phyloP scores from a whole-genome alignment of 148 eudicot species.

The Rhododendron vialii region DNA sequence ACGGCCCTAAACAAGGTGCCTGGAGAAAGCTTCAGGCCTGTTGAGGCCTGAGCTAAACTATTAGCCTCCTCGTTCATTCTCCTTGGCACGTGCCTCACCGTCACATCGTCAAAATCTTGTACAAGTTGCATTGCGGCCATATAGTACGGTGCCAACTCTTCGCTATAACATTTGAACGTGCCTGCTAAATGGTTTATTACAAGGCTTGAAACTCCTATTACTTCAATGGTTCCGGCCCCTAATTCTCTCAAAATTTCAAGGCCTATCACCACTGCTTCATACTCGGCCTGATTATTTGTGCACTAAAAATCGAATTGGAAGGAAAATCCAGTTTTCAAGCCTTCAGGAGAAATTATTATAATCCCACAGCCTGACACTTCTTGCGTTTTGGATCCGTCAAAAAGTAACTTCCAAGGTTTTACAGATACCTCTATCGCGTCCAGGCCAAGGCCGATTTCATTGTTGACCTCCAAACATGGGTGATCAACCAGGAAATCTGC shows the following conservation, averaged over 20 bases:
- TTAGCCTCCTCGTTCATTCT: neutral
- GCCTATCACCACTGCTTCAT: neutral
- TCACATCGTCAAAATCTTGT: neutral
- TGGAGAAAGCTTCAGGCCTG: neutral
- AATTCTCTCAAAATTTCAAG: neutral
- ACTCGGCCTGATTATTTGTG: neutral
- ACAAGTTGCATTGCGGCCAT: neutral
- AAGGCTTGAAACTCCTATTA: neutral
- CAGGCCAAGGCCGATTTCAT: neutral
- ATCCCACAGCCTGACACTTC: neutral
- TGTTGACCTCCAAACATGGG: neutral
- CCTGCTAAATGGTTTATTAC: neutral
- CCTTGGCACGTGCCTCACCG: neutral
- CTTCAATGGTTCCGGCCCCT: accelerated
- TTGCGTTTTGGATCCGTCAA: neutral
- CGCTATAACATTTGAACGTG: neutral
- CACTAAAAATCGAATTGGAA: neutral
- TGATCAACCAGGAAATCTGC: neutral
- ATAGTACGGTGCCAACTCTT: neutral
- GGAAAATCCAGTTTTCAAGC: neutral
- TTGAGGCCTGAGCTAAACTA: neutral
- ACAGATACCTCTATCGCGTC: accelerated
- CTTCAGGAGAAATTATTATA: neutral
- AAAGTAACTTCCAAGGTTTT: neutral
- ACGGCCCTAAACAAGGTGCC: accelerated